Base-by-base conservation (phyloP, 2,329 filamentous ascomycete genomes). In the Lithohypha guttulata region DNA sequence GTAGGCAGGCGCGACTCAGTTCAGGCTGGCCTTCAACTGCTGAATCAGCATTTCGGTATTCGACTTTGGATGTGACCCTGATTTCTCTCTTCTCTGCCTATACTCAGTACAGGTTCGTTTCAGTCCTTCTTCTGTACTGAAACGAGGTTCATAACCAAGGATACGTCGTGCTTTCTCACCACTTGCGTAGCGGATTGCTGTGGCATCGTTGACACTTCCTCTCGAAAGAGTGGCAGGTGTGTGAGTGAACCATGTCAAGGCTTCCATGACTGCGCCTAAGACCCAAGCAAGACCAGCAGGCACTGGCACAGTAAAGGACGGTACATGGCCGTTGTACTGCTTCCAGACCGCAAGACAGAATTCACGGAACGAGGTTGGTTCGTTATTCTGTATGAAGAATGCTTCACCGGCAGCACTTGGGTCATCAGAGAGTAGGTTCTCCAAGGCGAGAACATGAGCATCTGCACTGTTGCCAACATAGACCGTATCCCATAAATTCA, bases 201-300 rank as follows among this genome's bases (percentile, higher is more conserved):
- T 66, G 23, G 65, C 72, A 58, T 77, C 74, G 47, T 60, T 62
- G 3, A 77, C 67, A 46, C 68, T 67, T 2, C 72, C 73, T 25
- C 68, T 59, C 53, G 67, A 68, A 35, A 77, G 53, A 10, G 63
- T 68, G 3, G 61, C 58, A 19, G 65, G 55, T 3, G 50, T 54
- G 0, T 70, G 66, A 6, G 59, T 63, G 4, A 65, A 39, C 62
- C 69, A 71, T 22, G 62, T 65, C 39, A 60, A 53, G 37, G 55
- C 59, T 51, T 76, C 72, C 28, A 63, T 60, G 7, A 63, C 40
- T 36, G 59, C 54, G 1, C 67, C 73, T 35, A 63, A 53, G 34
- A 67, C 47, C 59, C 65, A 70, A 5, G 68, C 72, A 45, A 75
- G 28, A 3, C 48, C 21, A 41, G 59, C 53, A 0, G 73, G 71